phyloP scores from a whole-genome alignment of 2,329 filamentous ascomycete species.

The Cercospora sojina region DNA sequence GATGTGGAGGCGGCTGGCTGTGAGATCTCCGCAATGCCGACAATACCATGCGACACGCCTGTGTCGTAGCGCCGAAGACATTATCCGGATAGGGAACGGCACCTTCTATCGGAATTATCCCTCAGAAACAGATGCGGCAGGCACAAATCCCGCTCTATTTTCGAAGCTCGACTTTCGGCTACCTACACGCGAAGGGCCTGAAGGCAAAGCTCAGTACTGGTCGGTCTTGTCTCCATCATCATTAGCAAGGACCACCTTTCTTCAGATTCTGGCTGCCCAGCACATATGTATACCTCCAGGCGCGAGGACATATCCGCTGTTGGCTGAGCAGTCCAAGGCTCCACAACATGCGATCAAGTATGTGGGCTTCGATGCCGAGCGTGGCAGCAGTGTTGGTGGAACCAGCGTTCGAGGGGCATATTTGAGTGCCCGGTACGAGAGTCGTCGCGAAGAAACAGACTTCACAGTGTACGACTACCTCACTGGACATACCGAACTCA shows the following conservation, averaged over 20 bases:
- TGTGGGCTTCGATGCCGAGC: conserved; percentile 83
- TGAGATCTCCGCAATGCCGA: conserved; percentile 21
- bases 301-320: conserved; percentile 74
- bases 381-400: conserved; percentile 53
- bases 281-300: conserved; percentile 73
- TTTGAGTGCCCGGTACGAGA: conserved; percentile 87
- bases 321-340: conserved; percentile 59
- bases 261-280: conserved; percentile 74
- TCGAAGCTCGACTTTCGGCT: conserved; percentile 68
- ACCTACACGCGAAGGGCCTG: conserved; percentile 39
- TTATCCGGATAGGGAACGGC: conserved; percentile 69
- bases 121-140: conserved; percentile 41
- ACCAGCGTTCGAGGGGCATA: conserved; percentile 71
- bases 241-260: conserved; percentile 76
- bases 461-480: conserved; percentile 81
- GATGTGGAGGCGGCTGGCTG: conserved; percentile 22
- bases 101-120: conserved; percentile 82
- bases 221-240: conserved; percentile 78
- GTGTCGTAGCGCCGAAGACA: conserved; percentile 7
- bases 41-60: conserved; percentile 15
- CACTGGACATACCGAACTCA: conserved; percentile 77
- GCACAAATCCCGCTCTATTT: conserved; percentile 52
- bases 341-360: conserved; percentile 74
- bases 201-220: conserved; percentile 62
- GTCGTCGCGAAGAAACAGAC: conserved; percentile 78